Conservation (phyloP, 2,329 filamentous ascomycete species). For the Nectriaceae sp. region DNA sequence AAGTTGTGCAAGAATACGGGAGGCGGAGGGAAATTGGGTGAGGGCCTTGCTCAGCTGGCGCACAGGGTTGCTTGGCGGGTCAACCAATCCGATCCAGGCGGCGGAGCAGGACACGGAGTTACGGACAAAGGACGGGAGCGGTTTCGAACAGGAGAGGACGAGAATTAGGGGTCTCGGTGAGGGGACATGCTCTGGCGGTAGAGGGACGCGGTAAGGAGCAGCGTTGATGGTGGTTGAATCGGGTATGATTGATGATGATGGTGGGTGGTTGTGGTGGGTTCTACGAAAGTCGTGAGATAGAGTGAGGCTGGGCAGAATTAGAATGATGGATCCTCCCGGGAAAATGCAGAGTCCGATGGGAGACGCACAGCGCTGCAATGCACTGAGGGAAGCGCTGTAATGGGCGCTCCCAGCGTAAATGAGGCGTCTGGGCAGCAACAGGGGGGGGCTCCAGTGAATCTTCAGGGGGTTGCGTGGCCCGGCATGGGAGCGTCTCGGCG, state of each 20-base stretch:
- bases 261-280: slow-evolving; percentile 16
- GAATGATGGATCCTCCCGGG: neutral
- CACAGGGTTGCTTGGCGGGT: slow-evolving; percentile 30
- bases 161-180: slow-evolving; percentile 8
- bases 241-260: slow-evolving; percentile 19
- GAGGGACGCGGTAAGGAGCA: slow-evolving; percentile 1
- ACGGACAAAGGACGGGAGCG: neutral
- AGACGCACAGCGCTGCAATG: neutral
- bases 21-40: slow-evolving; percentile 29
- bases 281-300: slow-evolving; percentile 12
- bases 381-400: neutral
- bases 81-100: slow-evolving; percentile 21
- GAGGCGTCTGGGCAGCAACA: too few relatives aligned
- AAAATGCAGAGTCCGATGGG: neutral
- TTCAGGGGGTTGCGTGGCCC: too few relatives aligned
- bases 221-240: neutral
- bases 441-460: too few relatives aligned
- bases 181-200: slow-evolving; percentile 4
- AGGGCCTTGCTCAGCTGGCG: slow-evolving; percentile 27
- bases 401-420: too few relatives aligned
- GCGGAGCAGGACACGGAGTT: slow-evolving; percentile 14
- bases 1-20: slow-evolving; percentile 20
- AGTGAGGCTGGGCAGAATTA: slow-evolving; percentile 20
- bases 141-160: slow-evolving; percentile 4
- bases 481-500: too few relatives aligned